Conservation (phyloP, 257 asterid species). For the Datura wrightii region DNA sequence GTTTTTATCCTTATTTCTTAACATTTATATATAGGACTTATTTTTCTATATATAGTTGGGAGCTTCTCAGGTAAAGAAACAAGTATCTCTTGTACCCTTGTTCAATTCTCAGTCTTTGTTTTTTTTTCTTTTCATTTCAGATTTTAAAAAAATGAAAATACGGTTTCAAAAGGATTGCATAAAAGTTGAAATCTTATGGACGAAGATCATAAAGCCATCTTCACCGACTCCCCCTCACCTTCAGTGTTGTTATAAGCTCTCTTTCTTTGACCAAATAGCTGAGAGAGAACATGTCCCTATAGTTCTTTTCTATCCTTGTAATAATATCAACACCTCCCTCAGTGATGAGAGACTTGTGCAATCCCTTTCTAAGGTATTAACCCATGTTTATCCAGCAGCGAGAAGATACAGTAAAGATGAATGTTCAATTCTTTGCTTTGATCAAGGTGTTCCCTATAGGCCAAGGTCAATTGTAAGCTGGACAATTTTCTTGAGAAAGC, state of each 20-base stretch:
- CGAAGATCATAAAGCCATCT: slow-evolving; percentile 30
- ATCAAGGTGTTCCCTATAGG: slow-evolving; percentile 27
- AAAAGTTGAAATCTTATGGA: slow-evolving; percentile 1
- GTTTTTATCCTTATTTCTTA: too few species aligned
- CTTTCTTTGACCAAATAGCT: slow-evolving; percentile 28
- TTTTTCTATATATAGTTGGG: background rate
- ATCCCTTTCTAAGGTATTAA: slow-evolving; percentile 20
- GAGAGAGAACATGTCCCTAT: background rate
- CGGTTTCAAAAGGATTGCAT: too few species aligned
- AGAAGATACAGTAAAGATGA: slow-evolving; percentile 21
- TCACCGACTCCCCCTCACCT: slow-evolving; percentile 7
- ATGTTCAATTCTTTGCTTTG: slow-evolving; percentile 24
- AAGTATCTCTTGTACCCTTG: background rate
- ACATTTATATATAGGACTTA: too few species aligned
- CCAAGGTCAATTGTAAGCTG: background rate
- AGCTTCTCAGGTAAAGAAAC: background rate
- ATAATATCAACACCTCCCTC: background rate
- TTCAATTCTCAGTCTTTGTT: background rate
- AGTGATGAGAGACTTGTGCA: background rate
- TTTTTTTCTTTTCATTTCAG: too few species aligned
- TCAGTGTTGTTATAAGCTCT: background rate
- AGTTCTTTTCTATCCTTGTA: slow-evolving; percentile 20
- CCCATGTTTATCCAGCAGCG: slow-evolving; percentile 13
- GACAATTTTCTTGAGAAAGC: background rate
- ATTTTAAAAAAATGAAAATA: too few species aligned